Conservation (phyloP, 176 grass and related monocot species). For the Avena insularis region DNA sequence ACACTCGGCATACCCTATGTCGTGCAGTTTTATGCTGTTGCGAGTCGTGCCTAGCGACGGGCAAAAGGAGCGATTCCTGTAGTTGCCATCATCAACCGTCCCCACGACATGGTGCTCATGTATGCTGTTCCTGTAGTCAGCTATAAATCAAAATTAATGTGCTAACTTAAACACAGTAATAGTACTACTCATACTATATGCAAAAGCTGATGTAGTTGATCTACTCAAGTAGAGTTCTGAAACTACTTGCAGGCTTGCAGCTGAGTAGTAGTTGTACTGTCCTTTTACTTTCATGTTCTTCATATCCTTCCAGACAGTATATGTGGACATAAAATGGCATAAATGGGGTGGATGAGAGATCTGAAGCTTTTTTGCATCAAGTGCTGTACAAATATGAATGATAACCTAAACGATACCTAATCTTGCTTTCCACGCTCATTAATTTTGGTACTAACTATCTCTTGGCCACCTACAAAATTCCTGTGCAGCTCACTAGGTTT, state of each 20-base stretch:
- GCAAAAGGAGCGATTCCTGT: no score
- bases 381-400: not conserved
- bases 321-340: slow-evolving; percentile 16
- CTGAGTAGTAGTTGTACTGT: not conserved
- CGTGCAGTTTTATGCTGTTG: no score
- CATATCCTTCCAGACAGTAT: slow-evolving; percentile 6
- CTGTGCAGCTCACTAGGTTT: no score
- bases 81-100: no score
- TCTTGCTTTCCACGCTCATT: not conserved
- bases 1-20: no score
- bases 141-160: not conserved
- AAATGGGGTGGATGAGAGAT: not conserved
- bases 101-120: not conserved
- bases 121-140: not conserved
- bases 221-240: not conserved
- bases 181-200: not conserved
- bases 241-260: not conserved
- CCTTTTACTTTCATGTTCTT: slow-evolving; percentile 1
- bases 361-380: slow-evolving; percentile 26
- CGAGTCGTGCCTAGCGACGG: no score
- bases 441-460: slow-evolving; percentile 35
- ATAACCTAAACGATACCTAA: slow-evolving; percentile 26
- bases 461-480: not conserved
- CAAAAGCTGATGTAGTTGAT: not conserved
- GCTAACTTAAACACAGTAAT: not conserved